Evolutionary conservation across 2,329 filamentous ascomycete genomes (phyloP), one percentile per base, ranked within the genome.

Genomic region (Magnaporthiopsis poae): DNA sequence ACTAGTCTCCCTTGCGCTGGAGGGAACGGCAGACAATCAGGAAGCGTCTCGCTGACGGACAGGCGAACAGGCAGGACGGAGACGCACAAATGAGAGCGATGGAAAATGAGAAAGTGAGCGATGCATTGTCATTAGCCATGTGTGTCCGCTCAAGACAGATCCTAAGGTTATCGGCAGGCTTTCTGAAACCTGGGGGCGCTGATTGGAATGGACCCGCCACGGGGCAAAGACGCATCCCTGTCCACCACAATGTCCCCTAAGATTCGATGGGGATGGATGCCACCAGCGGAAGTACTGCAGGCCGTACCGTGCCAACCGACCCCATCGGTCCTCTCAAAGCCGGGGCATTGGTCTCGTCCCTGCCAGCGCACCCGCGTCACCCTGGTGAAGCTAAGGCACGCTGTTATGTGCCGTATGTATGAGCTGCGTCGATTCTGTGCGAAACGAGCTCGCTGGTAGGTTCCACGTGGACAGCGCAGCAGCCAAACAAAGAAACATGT

Each of bases 151-250:
- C 5, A n/a, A n/a, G 46, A 52, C 4, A 25, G 46, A 56, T 1
- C 46, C 46, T n/a, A 56, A 56, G 46, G 21, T 56, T 56, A 13
- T 46, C 39, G 31, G 33, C 59, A 25, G n/a, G 56, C n/a, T 35
- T 35, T 39, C 59, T 65, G 64, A 65, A 65, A 62, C 64, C 64
- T 62, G 64, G 64, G 46, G 52, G 29, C 33, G 60, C 31, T 61
- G 59, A 62, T 62, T 65, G 64, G 64, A 65, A 62, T 65, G 64
- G 46, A n/a, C 56, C 52, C 56, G 35, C 62, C 33, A 21, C 18
- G 60, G 56, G 63, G 33, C 33, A 11, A 27, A 11, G 35, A 35
- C 36, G 36, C 46, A 56, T 56, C 46, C 46, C 46, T 56, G 46
- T 56, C 46, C 46, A 11, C 46, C 46, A 56, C 21, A 56, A 56